These are phyloP conservation scores for Aspergillus terreus DNA, from an alignment of 2,329 filamentous ascomycete species.

Conservation along the genomic window DNA sequence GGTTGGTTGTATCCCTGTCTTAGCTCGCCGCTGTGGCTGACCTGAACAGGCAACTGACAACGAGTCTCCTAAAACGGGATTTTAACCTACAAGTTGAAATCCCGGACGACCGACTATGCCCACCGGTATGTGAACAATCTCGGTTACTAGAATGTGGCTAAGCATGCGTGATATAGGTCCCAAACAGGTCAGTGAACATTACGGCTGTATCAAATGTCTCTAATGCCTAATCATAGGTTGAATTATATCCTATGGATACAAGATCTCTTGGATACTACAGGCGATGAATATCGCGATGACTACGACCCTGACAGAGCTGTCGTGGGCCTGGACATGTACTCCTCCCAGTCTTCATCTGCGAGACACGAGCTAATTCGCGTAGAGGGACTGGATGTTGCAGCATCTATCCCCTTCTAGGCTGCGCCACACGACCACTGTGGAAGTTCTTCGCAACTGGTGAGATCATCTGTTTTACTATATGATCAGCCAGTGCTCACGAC, in stretches of 20 bases:
- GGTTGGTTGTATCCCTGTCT: constrained; percentile 46
- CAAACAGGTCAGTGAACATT: constrained; percentile 39
- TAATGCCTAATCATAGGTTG: constrained; percentile 49
- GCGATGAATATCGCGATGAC: constrained; percentile 42
- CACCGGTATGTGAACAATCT: constrained; percentile 57
- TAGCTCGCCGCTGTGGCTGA: constrained; percentile 6
- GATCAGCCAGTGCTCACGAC: neutral
- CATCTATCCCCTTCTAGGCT: constrained; percentile 85
- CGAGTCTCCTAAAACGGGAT: constrained; percentile 69
- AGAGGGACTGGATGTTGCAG: constrained; percentile 83
- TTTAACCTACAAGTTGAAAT: constrained; percentile 70
- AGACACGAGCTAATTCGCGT: constrained; percentile 11
- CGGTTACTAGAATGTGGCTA: neutral
- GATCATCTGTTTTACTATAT: constrained; percentile 9
- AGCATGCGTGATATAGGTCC: constrained; percentile 32
- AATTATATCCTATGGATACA: constrained; percentile 93
- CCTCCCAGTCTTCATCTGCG: neutral
- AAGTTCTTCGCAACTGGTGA: constrained; percentile 63
- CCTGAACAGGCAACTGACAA: constrained; percentile 61
- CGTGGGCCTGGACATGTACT: constrained; percentile 70
- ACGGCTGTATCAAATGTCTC: neutral
- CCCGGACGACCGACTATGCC: constrained; percentile 76
- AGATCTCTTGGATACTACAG: constrained; percentile 69
- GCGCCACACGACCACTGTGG: constrained; percentile 66
- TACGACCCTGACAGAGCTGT: constrained; percentile 57